A percentile compares a stretch with the other conserved stretches of the same genome.
Evolutionary conservation across 495 filamentous ascomycete species (phyloP).

Genomic region (Barbatosphaeria neglecta): DNA sequence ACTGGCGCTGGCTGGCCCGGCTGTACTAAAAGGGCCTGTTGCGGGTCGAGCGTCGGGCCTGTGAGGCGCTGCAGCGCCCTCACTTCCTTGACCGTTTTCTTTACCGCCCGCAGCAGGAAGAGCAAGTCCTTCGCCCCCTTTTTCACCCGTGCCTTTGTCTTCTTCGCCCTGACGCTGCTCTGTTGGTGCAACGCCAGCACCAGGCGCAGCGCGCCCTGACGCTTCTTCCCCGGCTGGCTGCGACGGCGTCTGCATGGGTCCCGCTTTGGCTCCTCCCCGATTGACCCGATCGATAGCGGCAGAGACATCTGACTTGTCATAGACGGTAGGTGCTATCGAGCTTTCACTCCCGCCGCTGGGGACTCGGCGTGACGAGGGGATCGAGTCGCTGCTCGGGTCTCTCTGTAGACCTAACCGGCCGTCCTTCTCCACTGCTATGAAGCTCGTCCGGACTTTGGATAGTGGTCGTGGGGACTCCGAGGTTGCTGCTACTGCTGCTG

Average conservation of each 20-base stretch:
- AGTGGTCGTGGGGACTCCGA: slow-evolving; percentile 46
- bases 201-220: slow-evolving; percentile 3
- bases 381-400: slow-evolving; percentile 30
- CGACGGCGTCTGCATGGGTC: slow-evolving; percentile 20
- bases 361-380: slow-evolving; percentile 20
- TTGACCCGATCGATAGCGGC: slow-evolving; percentile 16
- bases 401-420: slow-evolving; percentile 35
- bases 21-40: neutral
- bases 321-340: slow-evolving; percentile 14
- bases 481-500: slow-evolving; percentile 1
- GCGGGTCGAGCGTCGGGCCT: neutral
- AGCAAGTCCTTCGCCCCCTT: neutral
- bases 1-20: neutral
- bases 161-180: slow-evolving; percentile 3
- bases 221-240: slow-evolving; percentile 18
- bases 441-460: slow-evolving; percentile 72
- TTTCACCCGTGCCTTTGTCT: slow-evolving; percentile 5
- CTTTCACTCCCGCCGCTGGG: slow-evolving; percentile 23
- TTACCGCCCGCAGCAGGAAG: neutral
- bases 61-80: neutral
- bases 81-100: neutral
- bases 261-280: slow-evolving; percentile 17
- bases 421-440: slow-evolving; percentile 65
- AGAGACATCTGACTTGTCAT: slow-evolving; percentile 19
- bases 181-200: slow-evolving; percentile 3